A percentile compares a stretch with the other conserved stretches of the same genome.
Evolutionary conservation across 2,329 filamentous ascomycete genomes (phyloP).

Genomic region (Bipolaris gigantea): DNA sequence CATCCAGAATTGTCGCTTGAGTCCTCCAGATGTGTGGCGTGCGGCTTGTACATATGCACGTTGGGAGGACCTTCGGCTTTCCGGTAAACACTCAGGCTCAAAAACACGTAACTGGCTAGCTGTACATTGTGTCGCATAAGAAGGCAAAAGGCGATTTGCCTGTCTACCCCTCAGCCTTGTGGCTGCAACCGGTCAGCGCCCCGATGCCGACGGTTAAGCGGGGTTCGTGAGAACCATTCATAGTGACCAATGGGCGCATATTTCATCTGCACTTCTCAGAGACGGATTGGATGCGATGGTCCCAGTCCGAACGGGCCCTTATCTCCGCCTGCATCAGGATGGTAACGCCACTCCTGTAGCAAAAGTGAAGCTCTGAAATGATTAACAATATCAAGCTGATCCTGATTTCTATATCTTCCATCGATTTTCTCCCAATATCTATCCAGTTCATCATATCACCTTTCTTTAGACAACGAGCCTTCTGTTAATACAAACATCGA

Average conservation of each 20-base stretch:
- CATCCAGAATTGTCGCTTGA: conserved; percentile 6
- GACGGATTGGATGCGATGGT: conserved; percentile 5
- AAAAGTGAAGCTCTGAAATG: conserved; percentile 5
- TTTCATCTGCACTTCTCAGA: conserved; percentile 7
- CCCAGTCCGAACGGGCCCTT: conserved; percentile 10
- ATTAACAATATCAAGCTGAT: conserved; percentile 7
- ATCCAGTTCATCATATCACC: conserved; percentile 12
- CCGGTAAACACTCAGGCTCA: conserved; percentile 27
- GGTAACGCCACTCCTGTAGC: conserved; percentile 14
- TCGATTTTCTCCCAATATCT: conserved; percentile 16
- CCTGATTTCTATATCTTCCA: conserved; percentile 17
- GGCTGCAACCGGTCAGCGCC: conserved; percentile 28
- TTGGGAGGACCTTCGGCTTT: conserved; percentile 6
- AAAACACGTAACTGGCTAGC: conserved; percentile 1
- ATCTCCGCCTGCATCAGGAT: conserved; percentile 14
- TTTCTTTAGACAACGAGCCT: neutral
- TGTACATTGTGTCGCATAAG: conserved; percentile 1
- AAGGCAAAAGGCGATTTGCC: conserved; percentile 17
- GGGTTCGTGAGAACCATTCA: conserved; percentile 18
- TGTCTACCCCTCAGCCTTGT: conserved; percentile 14
- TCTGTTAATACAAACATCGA: neutral
- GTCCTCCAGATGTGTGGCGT: conserved; percentile 17
- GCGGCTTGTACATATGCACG: conserved; percentile 14
- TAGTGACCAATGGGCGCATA: conserved; percentile 15
- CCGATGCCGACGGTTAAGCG: conserved; percentile 13